Conservation (phyloP, 495 filamentous ascomycete genomes). For the Tuber umbilicatum region DNA sequence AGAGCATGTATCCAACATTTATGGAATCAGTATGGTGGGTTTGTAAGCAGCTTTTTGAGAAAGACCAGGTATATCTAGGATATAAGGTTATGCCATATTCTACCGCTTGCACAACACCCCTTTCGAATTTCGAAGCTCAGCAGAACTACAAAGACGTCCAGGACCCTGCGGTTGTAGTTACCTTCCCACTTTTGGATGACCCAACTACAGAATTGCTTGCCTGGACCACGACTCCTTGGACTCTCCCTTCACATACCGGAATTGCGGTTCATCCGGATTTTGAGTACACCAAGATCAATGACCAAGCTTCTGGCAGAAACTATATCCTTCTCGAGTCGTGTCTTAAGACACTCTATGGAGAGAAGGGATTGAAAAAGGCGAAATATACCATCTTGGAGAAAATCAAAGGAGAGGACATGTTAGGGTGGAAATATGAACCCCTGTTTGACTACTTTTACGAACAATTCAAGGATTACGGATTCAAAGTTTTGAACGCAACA, state of each 20-base stretch:
- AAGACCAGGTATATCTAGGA: conserved; percentile 79
- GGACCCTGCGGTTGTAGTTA: conserved; percentile 85
- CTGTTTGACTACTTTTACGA: conserved; percentile 92
- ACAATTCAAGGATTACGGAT: conserved; percentile 81
- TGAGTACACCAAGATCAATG: conserved; percentile 87
- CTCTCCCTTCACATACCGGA: conserved; percentile 73
- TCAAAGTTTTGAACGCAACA: conserved; percentile 73
- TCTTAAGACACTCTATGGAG: conserved; percentile 67
- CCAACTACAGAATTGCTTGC: conserved; percentile 69
- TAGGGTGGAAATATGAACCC: conserved; percentile 87
- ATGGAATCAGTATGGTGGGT: conserved; percentile 99
- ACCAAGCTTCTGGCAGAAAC: conserved; percentile 71
- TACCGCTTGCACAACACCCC: conserved; percentile 78
- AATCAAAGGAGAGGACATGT: conserved; percentile 78
- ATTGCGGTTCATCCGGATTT: conserved; percentile 82
- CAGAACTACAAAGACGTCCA: conserved; percentile 93
- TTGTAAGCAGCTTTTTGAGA: conserved; percentile 86
- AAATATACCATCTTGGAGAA: conserved; percentile 83
- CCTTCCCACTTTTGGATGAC: conserved; percentile 73
- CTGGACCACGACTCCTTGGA: conserved; percentile 98
- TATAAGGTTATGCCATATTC: conserved; percentile 93
- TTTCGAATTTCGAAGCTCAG: conserved; percentile 89
- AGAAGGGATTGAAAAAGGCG: conserved; percentile 92
- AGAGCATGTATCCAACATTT: conserved; percentile 89
- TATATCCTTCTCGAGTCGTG: conserved; percentile 85